A percentile compares a stretch with the other conserved stretches of the same genome.
Conservation (phyloP, 768 basidiomycete species). For the Tulasnella sp. region DNA sequence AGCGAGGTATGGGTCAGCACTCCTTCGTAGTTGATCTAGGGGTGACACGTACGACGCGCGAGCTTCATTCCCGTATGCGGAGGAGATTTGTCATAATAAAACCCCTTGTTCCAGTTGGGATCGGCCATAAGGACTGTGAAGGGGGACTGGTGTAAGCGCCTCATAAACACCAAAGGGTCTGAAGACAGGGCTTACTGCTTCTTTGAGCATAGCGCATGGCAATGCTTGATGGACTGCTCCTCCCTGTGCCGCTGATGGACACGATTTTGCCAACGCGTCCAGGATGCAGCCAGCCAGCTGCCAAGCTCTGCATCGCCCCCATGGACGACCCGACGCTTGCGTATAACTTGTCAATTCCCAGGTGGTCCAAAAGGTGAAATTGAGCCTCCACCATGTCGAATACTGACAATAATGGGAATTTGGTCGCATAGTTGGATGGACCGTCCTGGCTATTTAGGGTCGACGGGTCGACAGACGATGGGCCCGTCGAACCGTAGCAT, state of each 20-base stretch:
- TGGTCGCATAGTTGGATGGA: constrained; percentile 63
- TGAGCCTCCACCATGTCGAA: constrained; percentile 98
- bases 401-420: constrained; percentile 84
- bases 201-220: constrained; percentile 96
- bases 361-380: constrained; percentile 72
- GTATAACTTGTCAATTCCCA: constrained; percentile 77
- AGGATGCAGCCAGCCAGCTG: constrained; percentile 88
- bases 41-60: constrained; percentile 66
- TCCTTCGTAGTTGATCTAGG: background rate
- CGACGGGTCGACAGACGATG: constrained; percentile 66
- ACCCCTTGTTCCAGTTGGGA: constrained; percentile 98
- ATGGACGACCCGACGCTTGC: constrained; percentile 93
- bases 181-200: constrained; percentile 56
- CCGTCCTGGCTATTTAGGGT: constrained; percentile 41
- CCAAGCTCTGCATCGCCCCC: constrained; percentile 98
- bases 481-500: constrained; percentile 96
- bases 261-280: constrained; percentile 83
- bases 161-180: background rate
- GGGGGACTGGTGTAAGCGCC: background rate
- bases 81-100: constrained; percentile 91
- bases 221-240: constrained; percentile 84
- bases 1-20: background rate
- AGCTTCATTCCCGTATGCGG: constrained; percentile 99
- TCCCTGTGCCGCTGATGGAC: constrained; percentile 89
- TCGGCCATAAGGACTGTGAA: constrained; percentile 94